Evolutionary conservation across 202 grass and related monocot species (phyloP).

Genomic region (Panicum hallii): DNA sequence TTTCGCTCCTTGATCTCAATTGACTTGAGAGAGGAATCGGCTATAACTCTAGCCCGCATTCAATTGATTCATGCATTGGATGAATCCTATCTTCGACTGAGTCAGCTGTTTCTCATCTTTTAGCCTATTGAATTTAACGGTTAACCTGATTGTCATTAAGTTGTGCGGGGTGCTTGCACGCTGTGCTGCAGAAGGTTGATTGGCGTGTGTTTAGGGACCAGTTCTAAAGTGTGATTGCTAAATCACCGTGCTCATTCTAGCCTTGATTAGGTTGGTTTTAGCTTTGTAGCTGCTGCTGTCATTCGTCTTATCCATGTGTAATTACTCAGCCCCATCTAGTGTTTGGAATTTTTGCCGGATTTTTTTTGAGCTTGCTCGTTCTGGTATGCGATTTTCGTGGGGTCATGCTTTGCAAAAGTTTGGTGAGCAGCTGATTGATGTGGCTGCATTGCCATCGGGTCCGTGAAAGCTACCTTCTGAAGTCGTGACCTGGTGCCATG

Average conservation of each 20-base stretch:
- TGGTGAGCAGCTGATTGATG: conserved; percentile 28
- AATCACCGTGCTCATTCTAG: conserved; percentile 43
- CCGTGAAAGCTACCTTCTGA: conserved; percentile 16
- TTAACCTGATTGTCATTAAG: conserved; percentile 45
- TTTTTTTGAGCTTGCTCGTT: neutral
- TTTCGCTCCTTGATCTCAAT: conserved; percentile 24
- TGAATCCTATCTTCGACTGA: conserved; percentile 43
- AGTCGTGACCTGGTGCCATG: conserved; percentile 36
- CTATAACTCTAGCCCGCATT: conserved; percentile 32
- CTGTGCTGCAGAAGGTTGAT: conserved; percentile 28
- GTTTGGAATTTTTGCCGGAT: conserved; percentile 17
- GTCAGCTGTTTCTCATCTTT: conserved; percentile 40
- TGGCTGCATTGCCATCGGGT: conserved; percentile 2
- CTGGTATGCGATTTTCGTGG: neutral
- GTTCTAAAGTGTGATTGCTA: conserved; percentile 52
- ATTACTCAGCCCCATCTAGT: conserved; percentile 45
- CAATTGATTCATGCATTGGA: conserved; percentile 43
- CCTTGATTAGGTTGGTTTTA: conserved; percentile 52
- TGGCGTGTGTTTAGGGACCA: conserved; percentile 50
- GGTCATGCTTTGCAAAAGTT: conserved; percentile 9
- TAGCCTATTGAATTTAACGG: conserved; percentile 44
- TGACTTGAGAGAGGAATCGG: conserved; percentile 33
- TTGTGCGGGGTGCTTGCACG: neutral
- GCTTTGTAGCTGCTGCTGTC: conserved; percentile 26
- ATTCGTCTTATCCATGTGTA: conserved; percentile 50